Evolutionary conservation across 768 basidiomycete species (phyloP).

Genomic region (Phylloporus rhodoxanthus): DNA sequence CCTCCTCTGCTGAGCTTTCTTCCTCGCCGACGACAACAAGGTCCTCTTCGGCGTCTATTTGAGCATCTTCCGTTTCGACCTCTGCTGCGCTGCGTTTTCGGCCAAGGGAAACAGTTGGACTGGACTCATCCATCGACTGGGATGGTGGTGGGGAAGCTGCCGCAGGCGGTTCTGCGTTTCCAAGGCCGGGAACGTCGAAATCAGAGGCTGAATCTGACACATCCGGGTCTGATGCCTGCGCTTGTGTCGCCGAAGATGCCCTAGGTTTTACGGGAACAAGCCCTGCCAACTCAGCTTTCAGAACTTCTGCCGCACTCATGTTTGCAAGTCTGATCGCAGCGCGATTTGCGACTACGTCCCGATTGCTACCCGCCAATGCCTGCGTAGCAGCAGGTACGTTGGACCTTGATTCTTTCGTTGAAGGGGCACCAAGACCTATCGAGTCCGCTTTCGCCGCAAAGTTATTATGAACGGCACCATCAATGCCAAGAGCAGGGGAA

Average conservation of each 20-base stretch:
- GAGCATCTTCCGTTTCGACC: conserved; percentile 38
- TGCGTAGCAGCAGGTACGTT: conserved; percentile 58
- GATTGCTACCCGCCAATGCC: conserved; percentile 80
- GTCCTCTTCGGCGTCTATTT: conserved; percentile 26
- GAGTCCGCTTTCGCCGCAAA: conserved; percentile 75
- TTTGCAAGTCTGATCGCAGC: conserved; percentile 92
- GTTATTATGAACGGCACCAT: conserved; percentile 41
- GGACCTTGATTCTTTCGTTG: conserved; percentile 51
- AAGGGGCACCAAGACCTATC: conserved; percentile 64
- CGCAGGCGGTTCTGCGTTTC: conserved; percentile 21
- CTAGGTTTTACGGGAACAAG: conserved; percentile 37
- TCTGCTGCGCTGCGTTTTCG: conserved; percentile 43
- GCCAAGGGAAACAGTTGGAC: conserved; percentile 17
- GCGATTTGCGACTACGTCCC: conserved; percentile 85
- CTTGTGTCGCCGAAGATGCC: conserved; percentile 26
- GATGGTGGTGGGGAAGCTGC: conserved; percentile 10
- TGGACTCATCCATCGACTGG: conserved; percentile 20
- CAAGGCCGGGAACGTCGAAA: conserved; percentile 32
- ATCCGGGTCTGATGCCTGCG: conserved; percentile 29
- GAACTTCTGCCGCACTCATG: conserved; percentile 89
- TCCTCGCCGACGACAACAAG: conserved; percentile 28
- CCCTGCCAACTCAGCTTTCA: conserved; percentile 83
- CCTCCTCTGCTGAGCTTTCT: conserved; percentile 44
- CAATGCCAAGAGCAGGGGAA: conserved; percentile 27
- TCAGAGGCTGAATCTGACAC: conserved; percentile 28